Evolutionary conservation across 495 filamentous ascomycete species (phyloP), one percentile per base, ranked within the genome.

Genomic region (Annulohypoxylon nitens): DNA sequence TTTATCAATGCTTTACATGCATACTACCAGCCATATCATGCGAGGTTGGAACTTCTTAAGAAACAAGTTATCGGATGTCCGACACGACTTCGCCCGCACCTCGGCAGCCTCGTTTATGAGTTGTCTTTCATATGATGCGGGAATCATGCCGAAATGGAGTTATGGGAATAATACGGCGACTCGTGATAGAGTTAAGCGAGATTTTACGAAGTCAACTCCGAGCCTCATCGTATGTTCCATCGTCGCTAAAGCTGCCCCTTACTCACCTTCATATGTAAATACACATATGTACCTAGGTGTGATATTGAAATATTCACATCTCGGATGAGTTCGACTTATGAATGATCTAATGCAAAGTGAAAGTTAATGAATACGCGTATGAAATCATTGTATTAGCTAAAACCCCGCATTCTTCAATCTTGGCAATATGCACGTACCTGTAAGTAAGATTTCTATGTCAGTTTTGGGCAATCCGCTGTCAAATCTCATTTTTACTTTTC

Each of bases 331-430:
- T 43, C 12, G 6, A 3, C 30, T 45, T 41, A 41, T 60, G 36
- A 60, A 60, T 60, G 39, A 26, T 26, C 10, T 3, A 18, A 26
- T 26, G 7, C 48, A 25, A 51, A 51, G 33, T 45, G 62, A 30
- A 30, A 25, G 33, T 45, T 69, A 30, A 30, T 30, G 37, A 57
- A 58, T 48, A 11, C 9, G 12, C 12, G 23, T 36, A 59, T 36
- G 14, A 43, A 30, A 36, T 30, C 11, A 39, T 64, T 34, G 57
- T 36, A 67, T 62, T 48, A 57, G 54, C 67, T 70, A 74, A 74
- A 74, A 67, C 71, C 71, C 71, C 71, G 71, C 71, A 70, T 74
- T 74, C 37, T 54, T 55, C 26, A n/a, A 14, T 62, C 71, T 74
- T 74, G 65, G 71, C 71, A 60, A 59, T 59, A 48, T 39, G 47